These are phyloP conservation scores for Trematosphaeria pertusa DNA, from an alignment of 2,329 filamentous ascomycete species.

Conservation along the genomic window DNA sequence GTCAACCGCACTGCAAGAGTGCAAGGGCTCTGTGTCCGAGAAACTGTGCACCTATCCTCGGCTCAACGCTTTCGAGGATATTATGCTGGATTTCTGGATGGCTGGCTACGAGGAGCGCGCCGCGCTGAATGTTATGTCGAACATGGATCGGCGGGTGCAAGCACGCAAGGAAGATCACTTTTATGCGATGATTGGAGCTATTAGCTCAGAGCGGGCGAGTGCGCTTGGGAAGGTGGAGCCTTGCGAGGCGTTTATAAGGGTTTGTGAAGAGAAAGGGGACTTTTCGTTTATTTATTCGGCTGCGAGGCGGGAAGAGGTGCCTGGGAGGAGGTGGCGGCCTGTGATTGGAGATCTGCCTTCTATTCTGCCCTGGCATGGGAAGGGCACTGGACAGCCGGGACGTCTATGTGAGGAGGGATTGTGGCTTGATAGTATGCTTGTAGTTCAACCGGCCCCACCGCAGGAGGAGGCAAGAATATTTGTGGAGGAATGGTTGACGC, in stretches of 20 bases:
- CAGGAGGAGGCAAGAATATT: neutral
- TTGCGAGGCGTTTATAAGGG: conserved; percentile 3
- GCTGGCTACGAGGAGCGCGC: conserved; percentile 2
- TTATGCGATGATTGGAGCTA: conserved; percentile 9
- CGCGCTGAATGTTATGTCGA: conserved; percentile 9
- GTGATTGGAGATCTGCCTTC: neutral
- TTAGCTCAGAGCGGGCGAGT: neutral
- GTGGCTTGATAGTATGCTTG: neutral
- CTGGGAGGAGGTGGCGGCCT: neutral
- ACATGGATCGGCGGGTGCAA: conserved; percentile 5
- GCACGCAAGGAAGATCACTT: conserved; percentile 2
- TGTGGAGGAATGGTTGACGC: neutral
- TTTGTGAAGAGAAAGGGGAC: neutral
- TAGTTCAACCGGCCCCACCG: neutral
- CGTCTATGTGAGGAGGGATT: neutral
- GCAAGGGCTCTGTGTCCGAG: neutral
- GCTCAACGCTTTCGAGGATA: conserved; percentile 6
- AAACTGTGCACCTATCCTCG: neutral
- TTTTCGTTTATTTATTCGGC: neutral
- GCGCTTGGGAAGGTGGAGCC: neutral
- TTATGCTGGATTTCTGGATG: conserved; percentile 6
- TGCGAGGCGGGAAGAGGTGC: neutral
- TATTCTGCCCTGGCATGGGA: neutral
- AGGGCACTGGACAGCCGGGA: neutral
- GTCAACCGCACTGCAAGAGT: neutral